Base-by-base conservation (phyloP, 2,329 filamentous ascomycete genomes). In the Celoporthe dispersa region DNA sequence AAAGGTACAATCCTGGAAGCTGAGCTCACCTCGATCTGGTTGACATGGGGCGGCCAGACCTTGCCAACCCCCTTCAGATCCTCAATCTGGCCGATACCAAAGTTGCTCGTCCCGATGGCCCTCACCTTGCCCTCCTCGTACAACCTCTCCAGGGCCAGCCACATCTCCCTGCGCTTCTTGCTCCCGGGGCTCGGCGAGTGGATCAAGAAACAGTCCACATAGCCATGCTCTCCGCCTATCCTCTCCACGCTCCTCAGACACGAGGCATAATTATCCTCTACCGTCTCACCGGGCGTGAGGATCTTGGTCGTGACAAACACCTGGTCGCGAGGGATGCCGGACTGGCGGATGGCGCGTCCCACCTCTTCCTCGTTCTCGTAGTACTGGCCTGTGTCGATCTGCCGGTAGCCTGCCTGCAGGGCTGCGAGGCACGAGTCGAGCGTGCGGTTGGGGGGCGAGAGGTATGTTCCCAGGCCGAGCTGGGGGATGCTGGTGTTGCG, bases 291-390 rank as follows among this genome's bases (percentile, higher is more conserved):
- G 48, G 80, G 81, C 1, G 64, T 55, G 60, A 89, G 79, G 71
- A 91, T 87, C 79, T 91, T 90, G 71, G 87, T 87, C 1, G 89
- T 91, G 68, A 91, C 80, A 78, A 88, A 91, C 71, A 91, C 77
- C 12, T 90, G 82, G 22, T 80, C 78, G 41, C 87, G 83, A 1
- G 84, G 81, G 16, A 91, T 73, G 0, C 82, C 83, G 16, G 84
- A 87, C 65, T 84, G 76, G n/a, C 80, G 81, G 57, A 91, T 80
- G 1, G 89, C 89, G 51, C 84, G 80, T 7, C 90, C 89, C 67
- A 91, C 88, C 75, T 88, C 83, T 7, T 78, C 76, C 75, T 92
- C 90, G 74, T 91, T 92, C 60, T 78, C 83, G 75, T 91, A 91
- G 78, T 87, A 87, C 76, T 91, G 87, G 0, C 89, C 89, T 2